A percentile compares a stretch with the other conserved stretches of the same genome.
Evolutionary conservation across 371 early-diverging fungal species (phyloP).

Genomic region (Phascolomyces articulosus): DNA sequence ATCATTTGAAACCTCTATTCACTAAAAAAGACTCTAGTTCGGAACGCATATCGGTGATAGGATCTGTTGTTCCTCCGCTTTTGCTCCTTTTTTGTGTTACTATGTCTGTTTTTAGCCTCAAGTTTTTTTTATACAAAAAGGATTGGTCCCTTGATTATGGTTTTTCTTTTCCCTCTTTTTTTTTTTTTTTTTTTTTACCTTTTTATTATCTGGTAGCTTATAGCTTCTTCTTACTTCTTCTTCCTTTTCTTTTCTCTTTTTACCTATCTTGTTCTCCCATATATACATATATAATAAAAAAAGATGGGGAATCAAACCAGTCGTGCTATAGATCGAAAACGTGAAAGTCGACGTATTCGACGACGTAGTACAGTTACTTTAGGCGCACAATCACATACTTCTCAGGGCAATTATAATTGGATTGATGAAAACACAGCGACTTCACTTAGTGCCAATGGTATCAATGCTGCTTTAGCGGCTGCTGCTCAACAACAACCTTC

Average conservation of each 20-base stretch:
- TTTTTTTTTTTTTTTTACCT: too few relatives aligned
- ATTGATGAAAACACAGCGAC: conserved; percentile 39
- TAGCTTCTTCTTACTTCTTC: too few relatives aligned
- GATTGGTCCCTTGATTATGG: too few relatives aligned
- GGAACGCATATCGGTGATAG: too few relatives aligned
- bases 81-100: too few relatives aligned
- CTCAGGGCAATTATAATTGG: conserved; percentile 47
- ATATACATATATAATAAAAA: not conserved
- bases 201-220: too few relatives aligned
- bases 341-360: conserved; percentile 26
- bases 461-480: conserved; percentile 27
- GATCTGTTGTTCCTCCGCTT: too few relatives aligned
- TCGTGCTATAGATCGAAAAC: conserved; percentile 30
- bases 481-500: conserved; percentile 7
- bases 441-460: conserved; percentile 20
- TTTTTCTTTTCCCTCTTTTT: too few relatives aligned
- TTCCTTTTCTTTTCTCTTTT: not conserved
- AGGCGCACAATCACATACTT: conserved; percentile 28
- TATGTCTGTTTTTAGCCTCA: too few relatives aligned
- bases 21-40: too few relatives aligned
- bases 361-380: conserved; percentile 42
- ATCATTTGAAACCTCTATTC: too few relatives aligned
- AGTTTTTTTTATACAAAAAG: too few relatives aligned
- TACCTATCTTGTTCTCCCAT: not conserved
- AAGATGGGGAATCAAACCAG: conserved; percentile 53